These are phyloP conservation scores for Trypanosoma theileri DNA, from an alignment of 208 protist genomes.

Conservation along the genomic window DNA sequence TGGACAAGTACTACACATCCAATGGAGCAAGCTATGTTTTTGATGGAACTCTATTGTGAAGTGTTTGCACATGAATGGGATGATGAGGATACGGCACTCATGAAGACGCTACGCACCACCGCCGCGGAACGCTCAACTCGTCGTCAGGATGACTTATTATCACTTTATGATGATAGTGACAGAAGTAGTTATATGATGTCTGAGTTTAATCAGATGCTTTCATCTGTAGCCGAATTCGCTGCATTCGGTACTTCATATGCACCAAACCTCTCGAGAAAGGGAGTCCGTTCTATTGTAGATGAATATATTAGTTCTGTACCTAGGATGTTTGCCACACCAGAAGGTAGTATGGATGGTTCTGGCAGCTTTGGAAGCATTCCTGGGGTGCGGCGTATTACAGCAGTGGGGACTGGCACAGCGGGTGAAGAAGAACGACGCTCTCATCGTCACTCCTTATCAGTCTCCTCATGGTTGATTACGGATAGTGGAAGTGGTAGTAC, in stretches of 20 bases:
- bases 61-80: slow-evolving; percentile 81
- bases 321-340: background rate
- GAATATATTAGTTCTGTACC: background rate
- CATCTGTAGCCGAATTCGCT: slow-evolving; percentile 8
- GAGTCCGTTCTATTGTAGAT: background rate
- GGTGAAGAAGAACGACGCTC: too few species aligned
- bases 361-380: too few species aligned
- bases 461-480: slow-evolving; percentile 19
- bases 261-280: background rate
- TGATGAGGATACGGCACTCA: slow-evolving; percentile 56
- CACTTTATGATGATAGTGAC: background rate
- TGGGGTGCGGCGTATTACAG: too few species aligned
- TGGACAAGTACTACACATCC: slow-evolving; percentile 78
- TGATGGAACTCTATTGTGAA: slow-evolving; percentile 82
- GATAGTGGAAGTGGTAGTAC: background rate
- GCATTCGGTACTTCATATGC: background rate
- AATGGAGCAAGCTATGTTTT: slow-evolving; percentile 67
- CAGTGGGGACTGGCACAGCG: too few species aligned
- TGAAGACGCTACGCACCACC: slow-evolving; percentile 33
- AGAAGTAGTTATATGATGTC: background rate
- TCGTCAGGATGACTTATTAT: slow-evolving; percentile 9
- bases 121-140: background rate
- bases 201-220: slow-evolving; percentile 18
- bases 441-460: background rate
- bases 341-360: background rate